Evolutionary conservation across 495 filamentous ascomycete species (phyloP), one percentile per base, ranked within the genome.

Genomic region (Thermothielavioides terrestris): DNA sequence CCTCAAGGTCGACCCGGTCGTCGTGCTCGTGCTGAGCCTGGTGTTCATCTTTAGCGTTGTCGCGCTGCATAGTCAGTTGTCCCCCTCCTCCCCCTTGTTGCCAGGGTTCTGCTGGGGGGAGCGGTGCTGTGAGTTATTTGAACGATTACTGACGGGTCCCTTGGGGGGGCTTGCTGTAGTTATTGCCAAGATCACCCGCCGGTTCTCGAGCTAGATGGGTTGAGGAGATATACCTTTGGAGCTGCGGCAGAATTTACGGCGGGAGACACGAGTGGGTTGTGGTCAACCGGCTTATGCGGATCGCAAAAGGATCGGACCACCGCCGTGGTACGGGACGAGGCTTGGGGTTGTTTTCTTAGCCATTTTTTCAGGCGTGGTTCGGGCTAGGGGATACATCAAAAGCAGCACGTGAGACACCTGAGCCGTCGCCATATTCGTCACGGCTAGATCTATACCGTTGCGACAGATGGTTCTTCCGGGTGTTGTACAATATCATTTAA

Each of bases 21-120:
- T 98, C 43, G 92, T 98, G 38, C 75, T 98, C 62, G 90, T 94
- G 52, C 78, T 98, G 55, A 89, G 84, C 54, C 77, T 98, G 54
- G 92, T 91, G 36, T 98, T 98, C 72, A 98, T 98, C 68, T 94
- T 97, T 74, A 92, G 86, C 59, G 92, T 98, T 65, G 92, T 98
- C 60, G 89, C 88, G 58, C 75, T 98, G 67, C 92, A 98, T 70
- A 86, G 92, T 98, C 81, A 54, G 86, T 77, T 32, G 30, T 28
- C 11, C 26, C 8, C 20, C 8, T 5, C 35, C 8, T 38, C 15
- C 21, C 37, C 43, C 39, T 53, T 31, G 53, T 61, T 41, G 61
- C 61, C 59, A 48, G 54, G 21, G 8, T 25, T 39, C 32, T 4
- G 18, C 5, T 37, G 32, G 12, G 28, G 15, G 9, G 27, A 2